Evolutionary conservation across 345 rosid species (phyloP), one percentile per base, ranked within the genome.

Genomic region (Lenwebbia sp.): DNA sequence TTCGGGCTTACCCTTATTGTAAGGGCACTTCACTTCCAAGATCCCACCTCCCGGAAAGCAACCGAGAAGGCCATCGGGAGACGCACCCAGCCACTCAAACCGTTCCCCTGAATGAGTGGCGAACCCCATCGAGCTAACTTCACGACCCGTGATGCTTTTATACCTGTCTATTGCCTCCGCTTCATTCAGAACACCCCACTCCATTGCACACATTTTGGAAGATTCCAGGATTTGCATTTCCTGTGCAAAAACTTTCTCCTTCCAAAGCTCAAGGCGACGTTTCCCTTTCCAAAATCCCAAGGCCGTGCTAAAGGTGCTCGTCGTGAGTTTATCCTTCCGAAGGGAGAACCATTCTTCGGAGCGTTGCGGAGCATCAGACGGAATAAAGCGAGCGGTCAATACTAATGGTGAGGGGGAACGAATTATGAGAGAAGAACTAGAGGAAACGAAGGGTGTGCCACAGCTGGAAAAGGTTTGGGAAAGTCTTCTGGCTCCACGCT

Each of bases 341-440:
- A 97, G 88, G 30, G 95, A 96, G 90, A 95, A 96, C 99, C 99
- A 97, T 92, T 96, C 99, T 28, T 97, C 96, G 9, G 99, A 97
- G 15, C 93, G 95, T 90, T 97, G 99, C 13, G 96, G 95, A 54
- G 89, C 88, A 85, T 94, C 94, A 1, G 93, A 92, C 19, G 90
- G 94, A 17, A 92, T 87, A 75, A 91, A 85, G 53, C 87, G 57
- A 33, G 95, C 90, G 83, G 89, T 89, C 47, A 92, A 83, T 49
- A 88, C 88, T 22, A 94, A 83, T 50, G 95, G 88, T 3, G 94
- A 88, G 15, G 91, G 92, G 10, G 91, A 56, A 51, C 89, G 92
- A 57, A 83, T 85, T 41, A 85, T n/a, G 7, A 90, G 89, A 54
- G 92, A 70, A 30, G 85, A 65, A 25, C 83, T 55, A 44, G 86